These are phyloP conservation scores for Phytophthora ohioensis DNA, from an alignment of 352 stramenopile species.

Conservation along the genomic window DNA sequence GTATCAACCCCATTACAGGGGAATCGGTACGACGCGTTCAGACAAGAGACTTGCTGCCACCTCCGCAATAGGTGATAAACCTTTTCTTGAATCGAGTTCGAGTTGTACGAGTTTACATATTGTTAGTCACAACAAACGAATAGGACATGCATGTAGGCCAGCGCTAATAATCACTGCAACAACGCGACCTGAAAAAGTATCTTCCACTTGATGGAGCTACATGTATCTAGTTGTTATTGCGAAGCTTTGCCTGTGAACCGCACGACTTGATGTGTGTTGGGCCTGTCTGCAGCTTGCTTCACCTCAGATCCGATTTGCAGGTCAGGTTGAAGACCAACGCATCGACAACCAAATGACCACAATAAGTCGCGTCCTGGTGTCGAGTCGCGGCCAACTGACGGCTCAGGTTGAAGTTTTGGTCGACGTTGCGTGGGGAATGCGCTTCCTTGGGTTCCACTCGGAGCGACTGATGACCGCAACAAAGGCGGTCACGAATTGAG, in stretches of 20 bases:
- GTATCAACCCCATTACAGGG: constrained; percentile 91
- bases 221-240: too few species aligned
- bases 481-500: neutral
- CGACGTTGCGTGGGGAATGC: constrained; percentile 5
- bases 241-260: constrained; percentile 2
- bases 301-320: constrained; percentile 9
- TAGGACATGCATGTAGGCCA: too few species aligned
- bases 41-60: constrained; percentile 60
- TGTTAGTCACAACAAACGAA: too few species aligned
- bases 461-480: neutral
- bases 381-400: neutral
- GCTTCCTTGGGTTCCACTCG: neutral
- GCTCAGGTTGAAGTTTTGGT: constrained; percentile 11
- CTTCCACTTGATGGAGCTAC: constrained; percentile 9
- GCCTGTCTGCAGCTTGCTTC: constrained; percentile 3
- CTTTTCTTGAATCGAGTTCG: too few species aligned
- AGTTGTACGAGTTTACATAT: too few species aligned
- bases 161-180: neutral
- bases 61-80: constrained; percentile 26
- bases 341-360: neutral
- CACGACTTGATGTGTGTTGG: neutral
- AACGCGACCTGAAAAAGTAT: constrained; percentile 20
- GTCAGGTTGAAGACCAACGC: neutral
- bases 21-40: constrained; percentile 59
- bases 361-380: neutral